phyloP scores from a whole-genome alignment of 345 rosid species.

The Pelargonium nanum region DNA sequence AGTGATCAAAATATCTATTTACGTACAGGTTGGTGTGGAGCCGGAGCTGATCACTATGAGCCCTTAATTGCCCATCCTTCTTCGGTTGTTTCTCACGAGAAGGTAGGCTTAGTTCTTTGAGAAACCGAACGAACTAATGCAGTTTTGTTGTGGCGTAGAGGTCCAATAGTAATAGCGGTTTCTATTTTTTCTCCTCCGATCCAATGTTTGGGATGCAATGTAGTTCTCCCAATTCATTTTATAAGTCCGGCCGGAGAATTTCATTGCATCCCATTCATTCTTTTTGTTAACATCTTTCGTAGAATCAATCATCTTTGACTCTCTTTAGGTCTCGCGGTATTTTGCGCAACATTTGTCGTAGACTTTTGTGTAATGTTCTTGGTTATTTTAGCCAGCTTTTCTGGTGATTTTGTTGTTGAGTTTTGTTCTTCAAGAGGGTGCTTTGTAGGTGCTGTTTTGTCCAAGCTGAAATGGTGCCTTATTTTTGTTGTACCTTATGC shows the following conservation, averaged over 20 bases:
- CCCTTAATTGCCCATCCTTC: slow-evolving; percentile 72
- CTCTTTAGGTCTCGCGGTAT: neutral
- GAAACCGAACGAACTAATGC: slow-evolving; percentile 8
- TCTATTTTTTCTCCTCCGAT: slow-evolving; percentile 13
- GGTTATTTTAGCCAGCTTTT: slow-evolving; percentile 1
- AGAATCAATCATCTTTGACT: slow-evolving; percentile 1
- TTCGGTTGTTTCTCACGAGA: slow-evolving; percentile 63
- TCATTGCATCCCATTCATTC: slow-evolving; percentile 9
- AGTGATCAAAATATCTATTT: neutral
- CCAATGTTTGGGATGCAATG: slow-evolving; percentile 11
- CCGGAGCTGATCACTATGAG: slow-evolving; percentile 97
- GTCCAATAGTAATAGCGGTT: slow-evolving; percentile 15
- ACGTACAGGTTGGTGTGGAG: slow-evolving; percentile 90
- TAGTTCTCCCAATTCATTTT: slow-evolving; percentile 16
- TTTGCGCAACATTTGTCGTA: too few relatives aligned
- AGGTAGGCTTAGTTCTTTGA: slow-evolving; percentile 77
- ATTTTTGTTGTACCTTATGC: slow-evolving; percentile 17
- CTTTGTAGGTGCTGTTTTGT: slow-evolving; percentile 13
- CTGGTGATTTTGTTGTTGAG: slow-evolving; percentile 20
- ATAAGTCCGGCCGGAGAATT: slow-evolving; percentile 14
- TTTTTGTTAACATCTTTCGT: neutral
- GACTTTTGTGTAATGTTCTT: slow-evolving; percentile 5
- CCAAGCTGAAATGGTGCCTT: slow-evolving; percentile 13
- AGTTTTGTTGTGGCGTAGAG: slow-evolving; percentile 41
- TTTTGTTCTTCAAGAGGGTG: slow-evolving; percentile 8